Base-by-base conservation (phyloP, 805 yeast genomes). In the Pichia nanzhaoensis region DNA sequence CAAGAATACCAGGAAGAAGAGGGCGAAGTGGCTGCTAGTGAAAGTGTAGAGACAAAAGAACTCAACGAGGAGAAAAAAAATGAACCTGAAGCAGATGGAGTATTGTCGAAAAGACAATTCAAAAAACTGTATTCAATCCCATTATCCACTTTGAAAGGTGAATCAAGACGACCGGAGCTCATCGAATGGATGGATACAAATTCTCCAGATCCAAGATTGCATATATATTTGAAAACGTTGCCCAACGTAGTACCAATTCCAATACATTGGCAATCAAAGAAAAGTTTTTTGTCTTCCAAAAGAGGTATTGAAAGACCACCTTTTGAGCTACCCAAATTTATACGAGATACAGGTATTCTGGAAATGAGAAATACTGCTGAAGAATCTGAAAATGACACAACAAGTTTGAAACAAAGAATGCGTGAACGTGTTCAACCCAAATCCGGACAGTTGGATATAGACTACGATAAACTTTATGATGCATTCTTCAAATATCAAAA, bases 131-230 rank as follows among this genome's bases (percentile, higher is more conserved):
- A 73, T 41, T 80, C 82, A 53, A 74, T 87, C 0, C 75, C 93
- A 1, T 61, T 91, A 14, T 78, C 90, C 0, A 68, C 71, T 8
- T 66, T 91, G 42, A 91, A 90, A 58, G 70, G 84, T 0, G 60
- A 68, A 19, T 70, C 84, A 0, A 52, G 64, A 2, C 66, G 67
- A 22, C 97, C 98, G 0, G 87, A 85, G 19, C 18, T 30, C 10
- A 82, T 91, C 1, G 95, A 89, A 51, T 84, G 95, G 95, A 77
- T 68, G 54, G 98, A 93, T 61, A 82, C 80, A 2, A 93, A 90
- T 66, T 83, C 97, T 0, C 71, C 71, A 1, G 91, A 87, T 54
- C 96, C 99, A 2, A 64, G 68, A 39, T 58, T 89, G 18, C 69
- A 79, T 13, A 78, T 85, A 0, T 67, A 72, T 19, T 61, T 91